phyloP scores from a whole-genome alignment of 768 basidiomycete genomes.

The Leccinum aurantiacum region DNA sequence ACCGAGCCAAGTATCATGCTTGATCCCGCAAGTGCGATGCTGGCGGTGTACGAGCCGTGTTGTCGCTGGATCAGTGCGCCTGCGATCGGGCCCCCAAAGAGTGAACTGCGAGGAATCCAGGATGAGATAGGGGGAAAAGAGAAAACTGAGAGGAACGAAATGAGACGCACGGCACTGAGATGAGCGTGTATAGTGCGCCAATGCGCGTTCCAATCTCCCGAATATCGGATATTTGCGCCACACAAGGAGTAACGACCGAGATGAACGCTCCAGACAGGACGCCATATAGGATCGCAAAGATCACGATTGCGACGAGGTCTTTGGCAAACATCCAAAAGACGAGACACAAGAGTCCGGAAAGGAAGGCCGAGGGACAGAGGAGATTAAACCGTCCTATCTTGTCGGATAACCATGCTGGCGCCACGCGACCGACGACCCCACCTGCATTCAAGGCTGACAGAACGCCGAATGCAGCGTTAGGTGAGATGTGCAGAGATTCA shows the following conservation, averaged over 20 bases:
- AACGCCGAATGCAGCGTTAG: conserved; percentile 49
- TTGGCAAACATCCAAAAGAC: conserved; percentile 55
- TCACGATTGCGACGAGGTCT: conserved; percentile 40
- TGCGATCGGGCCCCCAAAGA: conserved; percentile 63
- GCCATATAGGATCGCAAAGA: conserved; percentile 59
- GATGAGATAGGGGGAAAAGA: background rate
- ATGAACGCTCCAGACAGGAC: conserved; percentile 70
- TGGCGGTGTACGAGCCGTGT: conserved; percentile 46
- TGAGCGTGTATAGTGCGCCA: conserved; percentile 62
- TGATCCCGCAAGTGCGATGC: conserved; percentile 61
- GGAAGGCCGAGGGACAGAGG: conserved; percentile 59
- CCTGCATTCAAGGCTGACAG: conserved; percentile 71
- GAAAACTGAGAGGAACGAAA: background rate
- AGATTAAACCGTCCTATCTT: conserved; percentile 65
- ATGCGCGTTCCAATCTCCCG: conserved; percentile 60
- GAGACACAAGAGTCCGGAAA: conserved; percentile 60
- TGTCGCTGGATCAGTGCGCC: conserved; percentile 52
- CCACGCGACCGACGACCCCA: conserved; percentile 61
- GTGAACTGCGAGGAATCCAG: conserved; percentile 40
- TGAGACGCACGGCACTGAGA: conserved; percentile 66
- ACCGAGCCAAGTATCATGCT: conserved; percentile 59
- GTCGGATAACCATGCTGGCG: conserved; percentile 65
- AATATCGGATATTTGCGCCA: conserved; percentile 63
- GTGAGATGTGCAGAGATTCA: conserved; percentile 37
- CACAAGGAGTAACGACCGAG: conserved; percentile 64